These are phyloP conservation scores for Hyphodiscus hymeniophilus DNA, from an alignment of 495 filamentous ascomycete genomes.

Conservation along the genomic window DNA sequence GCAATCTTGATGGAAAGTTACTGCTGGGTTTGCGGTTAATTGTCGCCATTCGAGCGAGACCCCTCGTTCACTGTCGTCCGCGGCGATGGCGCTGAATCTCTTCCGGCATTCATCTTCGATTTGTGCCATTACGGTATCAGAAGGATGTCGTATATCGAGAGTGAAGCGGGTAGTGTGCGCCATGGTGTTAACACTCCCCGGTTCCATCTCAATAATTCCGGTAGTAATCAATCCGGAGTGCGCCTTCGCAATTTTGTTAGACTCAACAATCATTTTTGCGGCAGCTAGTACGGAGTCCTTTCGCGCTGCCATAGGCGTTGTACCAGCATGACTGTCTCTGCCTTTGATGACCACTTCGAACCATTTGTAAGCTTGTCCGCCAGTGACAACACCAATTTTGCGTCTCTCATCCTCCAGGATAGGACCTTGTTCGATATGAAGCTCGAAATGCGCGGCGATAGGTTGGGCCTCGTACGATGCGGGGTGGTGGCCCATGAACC, in stretches of 20 bases:
- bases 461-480: conserved; percentile 51
- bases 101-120: not conserved
- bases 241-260: not conserved
- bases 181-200: not conserved
- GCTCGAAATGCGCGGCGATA: conserved; percentile 71
- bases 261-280: conserved; percentile 48
- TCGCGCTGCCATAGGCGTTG: conserved; percentile 51
- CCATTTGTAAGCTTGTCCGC: conserved; percentile 64
- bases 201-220: not conserved
- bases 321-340: conserved; percentile 64
- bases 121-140: not conserved
- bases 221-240: not conserved
- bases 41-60: not conserved
- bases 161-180: not conserved
- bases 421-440: conserved; percentile 78
- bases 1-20: not conserved
- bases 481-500: conserved; percentile 52
- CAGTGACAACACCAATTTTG: conserved; percentile 62
- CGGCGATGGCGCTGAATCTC: not conserved
- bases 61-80: not conserved
- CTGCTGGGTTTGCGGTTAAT: not conserved
- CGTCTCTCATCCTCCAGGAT: conserved; percentile 51
- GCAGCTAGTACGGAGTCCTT: conserved; percentile 60
- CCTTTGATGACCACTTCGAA: conserved; percentile 57
- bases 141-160: not conserved